A percentile compares a stretch with the other conserved stretches of the same genome.
Evolutionary conservation across 352 stramenopile species (phyloP).

Genomic region (Globisporangium barbulae): DNA sequence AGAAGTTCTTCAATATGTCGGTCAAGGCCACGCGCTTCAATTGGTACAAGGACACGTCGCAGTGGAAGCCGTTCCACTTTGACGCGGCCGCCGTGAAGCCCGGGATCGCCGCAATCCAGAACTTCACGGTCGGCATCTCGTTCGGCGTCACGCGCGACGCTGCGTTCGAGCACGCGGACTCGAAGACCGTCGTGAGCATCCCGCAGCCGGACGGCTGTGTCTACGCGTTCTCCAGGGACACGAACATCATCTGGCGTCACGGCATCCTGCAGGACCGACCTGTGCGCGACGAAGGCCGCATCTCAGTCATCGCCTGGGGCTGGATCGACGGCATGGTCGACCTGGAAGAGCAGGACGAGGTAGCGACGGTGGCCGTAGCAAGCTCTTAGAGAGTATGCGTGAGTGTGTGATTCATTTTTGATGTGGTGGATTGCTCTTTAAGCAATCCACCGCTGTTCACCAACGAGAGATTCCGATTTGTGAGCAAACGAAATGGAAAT

Average conservation of each 20-base stretch:
- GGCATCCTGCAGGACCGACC: constrained; percentile 87
- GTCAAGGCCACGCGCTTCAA: constrained; percentile 94
- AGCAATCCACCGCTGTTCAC: neutral
- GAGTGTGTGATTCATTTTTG: neutral
- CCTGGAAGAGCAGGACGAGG: neutral
- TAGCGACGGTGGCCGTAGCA: neutral
- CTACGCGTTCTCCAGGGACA: constrained; percentile 92
- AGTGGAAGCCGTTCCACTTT: constrained; percentile 95
- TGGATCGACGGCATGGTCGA: constrained; percentile 76
- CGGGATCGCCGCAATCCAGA: constrained; percentile 89
- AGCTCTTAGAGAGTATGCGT: neutral
- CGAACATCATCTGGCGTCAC: constrained; percentile 93
- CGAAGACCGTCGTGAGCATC: constrained; percentile 88
- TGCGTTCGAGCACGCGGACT: constrained; percentile 87
- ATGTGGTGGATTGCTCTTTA: neutral
- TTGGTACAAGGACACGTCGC: constrained; percentile 92
- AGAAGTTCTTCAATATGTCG: constrained; percentile 87
- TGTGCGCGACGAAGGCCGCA: constrained; percentile 86
- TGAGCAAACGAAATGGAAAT: neutral
- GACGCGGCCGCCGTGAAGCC: constrained; percentile 93
- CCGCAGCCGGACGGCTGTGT: constrained; percentile 92
- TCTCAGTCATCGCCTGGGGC: constrained; percentile 94
- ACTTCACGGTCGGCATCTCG: constrained; percentile 94
- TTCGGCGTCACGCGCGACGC: constrained; percentile 91
- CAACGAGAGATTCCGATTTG: neutral